Base-by-base conservation (phyloP, 1,284 basidiomycete genomes). In the Anthracocystis panici-leucophaei region DNA sequence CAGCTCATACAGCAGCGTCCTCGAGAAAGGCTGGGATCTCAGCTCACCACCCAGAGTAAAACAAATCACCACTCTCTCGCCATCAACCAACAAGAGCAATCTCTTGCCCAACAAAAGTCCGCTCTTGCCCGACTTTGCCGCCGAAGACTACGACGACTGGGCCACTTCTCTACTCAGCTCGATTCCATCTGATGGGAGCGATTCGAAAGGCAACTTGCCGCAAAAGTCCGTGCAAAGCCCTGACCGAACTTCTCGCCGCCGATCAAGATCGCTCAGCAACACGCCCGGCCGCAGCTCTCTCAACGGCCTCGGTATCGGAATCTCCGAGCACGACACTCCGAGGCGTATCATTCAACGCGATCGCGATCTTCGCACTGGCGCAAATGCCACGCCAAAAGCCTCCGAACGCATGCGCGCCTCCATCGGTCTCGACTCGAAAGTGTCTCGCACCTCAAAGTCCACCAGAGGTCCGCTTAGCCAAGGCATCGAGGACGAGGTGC, bases 1-100 rank as follows among this genome's bases (percentile, higher is more conserved):
- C 63, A 80, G 62, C 33, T 73, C 78, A 0, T 80, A 80, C 55
- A 76, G 73, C 57, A 76, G 73, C 44, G 78, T 80, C 18, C 65
- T 80, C 23, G 64, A 80, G 5, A 58, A 67, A 49, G 73, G 60
- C 16, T 78, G 67, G 65, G 73, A 75, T 21, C 63, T 75, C 42
- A 59, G 67, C 58, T 63, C 73, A 5, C 67, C 53, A 11, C 57
- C 57, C 29, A 62, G 49, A 45, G 35, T 42, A 1, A 48, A 41
- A 12, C n/a, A 49, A 20, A 16, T 25, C 3, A 27, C n/a, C 12
- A 12, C 48, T 7, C 42, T 55, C 23, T 57, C 68, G 7, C 54
- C 60, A 1, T 40, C 72, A 12, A 57, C 61, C 14, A 45, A 53
- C 29, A 76, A 76, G n/a, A 72, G 74, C 35, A 38, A 38, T 38